Evolutionary conservation across 2,329 filamentous ascomycete species (phyloP).

Genomic region (Coniochaeta hoffmannii): DNA sequence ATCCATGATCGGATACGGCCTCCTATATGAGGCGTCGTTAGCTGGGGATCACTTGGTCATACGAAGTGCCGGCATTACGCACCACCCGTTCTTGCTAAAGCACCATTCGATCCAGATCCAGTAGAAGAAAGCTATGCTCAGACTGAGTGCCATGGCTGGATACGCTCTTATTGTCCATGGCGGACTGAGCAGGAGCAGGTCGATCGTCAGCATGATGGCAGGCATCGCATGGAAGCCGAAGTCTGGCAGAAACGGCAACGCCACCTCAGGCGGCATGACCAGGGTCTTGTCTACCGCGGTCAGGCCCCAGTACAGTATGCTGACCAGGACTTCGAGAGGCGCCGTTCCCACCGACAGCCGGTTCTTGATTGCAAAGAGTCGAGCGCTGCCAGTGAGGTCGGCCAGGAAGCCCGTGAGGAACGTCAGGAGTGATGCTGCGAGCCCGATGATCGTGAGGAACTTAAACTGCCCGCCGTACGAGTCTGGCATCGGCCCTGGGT

Average conservation of each 20-base stretch:
- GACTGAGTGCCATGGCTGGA: conserved; percentile 51
- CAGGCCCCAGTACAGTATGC: conserved; percentile 66
- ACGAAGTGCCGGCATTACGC: conserved; percentile 18
- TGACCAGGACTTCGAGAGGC: conserved; percentile 65
- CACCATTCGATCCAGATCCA: conserved; percentile 75
- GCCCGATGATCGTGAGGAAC: conserved; percentile 68
- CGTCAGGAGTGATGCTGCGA: conserved; percentile 51
- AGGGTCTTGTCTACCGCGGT: conserved; percentile 46
- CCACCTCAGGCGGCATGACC: conserved; percentile 46
- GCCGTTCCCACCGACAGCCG: conserved; percentile 55
- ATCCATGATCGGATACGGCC: conserved; percentile 81
- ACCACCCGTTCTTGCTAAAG: conserved; percentile 59
- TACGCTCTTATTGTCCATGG: conserved; percentile 61
- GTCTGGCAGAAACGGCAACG: conserved; percentile 49
- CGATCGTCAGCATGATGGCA: conserved; percentile 54
- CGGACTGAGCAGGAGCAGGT: conserved; percentile 62
- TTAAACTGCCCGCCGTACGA: conserved; percentile 63
- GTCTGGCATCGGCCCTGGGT: conserved; percentile 44
- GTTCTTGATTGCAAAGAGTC: conserved; percentile 63
- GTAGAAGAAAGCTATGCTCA: conserved; percentile 55
- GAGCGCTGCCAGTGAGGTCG: conserved; percentile 51
- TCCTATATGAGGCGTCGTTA: conserved; percentile 36
- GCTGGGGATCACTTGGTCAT: not conserved
- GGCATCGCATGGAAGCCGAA: conserved; percentile 59
- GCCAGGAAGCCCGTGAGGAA: conserved; percentile 56